Evolutionary conservation across 1,284 basidiomycete species (phyloP).

Genomic region (Sporisorium iseilematis-ciliati): DNA sequence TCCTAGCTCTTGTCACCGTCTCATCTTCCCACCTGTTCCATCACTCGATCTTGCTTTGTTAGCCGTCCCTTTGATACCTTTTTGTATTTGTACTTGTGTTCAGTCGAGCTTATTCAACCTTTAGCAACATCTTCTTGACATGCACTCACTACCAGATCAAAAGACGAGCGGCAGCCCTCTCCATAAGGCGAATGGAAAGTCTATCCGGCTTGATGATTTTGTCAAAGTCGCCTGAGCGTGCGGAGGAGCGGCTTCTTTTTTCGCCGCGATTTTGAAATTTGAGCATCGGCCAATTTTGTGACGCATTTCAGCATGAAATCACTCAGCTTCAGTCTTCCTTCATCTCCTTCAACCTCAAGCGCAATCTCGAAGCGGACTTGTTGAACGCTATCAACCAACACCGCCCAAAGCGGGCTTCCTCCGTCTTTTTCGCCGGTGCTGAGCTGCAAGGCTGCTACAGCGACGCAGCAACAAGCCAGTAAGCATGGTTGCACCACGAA

Average conservation of each 20-base stretch:
- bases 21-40: not conserved
- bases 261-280: not conserved
- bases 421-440: no score
- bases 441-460: not conserved
- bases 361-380: not conserved
- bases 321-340: not conserved
- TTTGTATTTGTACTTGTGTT: conserved; percentile 33
- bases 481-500: conserved; percentile 48
- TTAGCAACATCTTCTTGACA: not conserved
- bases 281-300: conserved; percentile 3
- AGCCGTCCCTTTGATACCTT: conserved; percentile 24
- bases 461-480: not conserved
- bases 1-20: not conserved
- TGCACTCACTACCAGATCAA: no score
- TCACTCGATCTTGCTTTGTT: conserved; percentile 1
- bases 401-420: not conserved
- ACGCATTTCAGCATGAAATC: conserved; percentile 12
- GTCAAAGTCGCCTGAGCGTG: not conserved
- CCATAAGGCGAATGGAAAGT: no score
- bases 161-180: no score
- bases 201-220: not conserved
- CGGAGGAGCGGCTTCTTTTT: conserved; percentile 1
- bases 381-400: not conserved
- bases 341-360: conserved; percentile 11
- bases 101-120: not conserved